These are phyloP conservation scores for Pestalotiopsis sp. DNA, from an alignment of 2,329 filamentous ascomycete genomes.

Conservation along the genomic window DNA sequence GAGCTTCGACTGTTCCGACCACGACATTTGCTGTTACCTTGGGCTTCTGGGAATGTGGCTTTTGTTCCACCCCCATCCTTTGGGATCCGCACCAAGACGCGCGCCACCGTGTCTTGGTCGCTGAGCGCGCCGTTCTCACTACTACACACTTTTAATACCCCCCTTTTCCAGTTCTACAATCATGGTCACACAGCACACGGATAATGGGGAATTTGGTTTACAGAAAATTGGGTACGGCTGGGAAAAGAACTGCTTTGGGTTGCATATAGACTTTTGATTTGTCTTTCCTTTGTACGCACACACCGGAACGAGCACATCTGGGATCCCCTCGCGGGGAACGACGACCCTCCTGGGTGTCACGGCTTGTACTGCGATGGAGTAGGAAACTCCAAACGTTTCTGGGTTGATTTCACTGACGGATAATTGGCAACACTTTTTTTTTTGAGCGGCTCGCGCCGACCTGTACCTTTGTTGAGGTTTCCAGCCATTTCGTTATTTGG, in stretches of 20 bases:
- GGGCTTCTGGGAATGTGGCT: neutral
- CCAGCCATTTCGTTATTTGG: constrained; percentile 28
- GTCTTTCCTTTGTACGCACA: constrained; percentile 20
- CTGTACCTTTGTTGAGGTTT: constrained; percentile 24
- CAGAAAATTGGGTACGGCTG: constrained; percentile 29
- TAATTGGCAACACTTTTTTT: constrained; percentile 22
- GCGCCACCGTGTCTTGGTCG: neutral
- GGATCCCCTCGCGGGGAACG: constrained; percentile 24
- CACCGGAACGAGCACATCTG: constrained; percentile 6
- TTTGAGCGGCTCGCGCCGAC: constrained; percentile 19
- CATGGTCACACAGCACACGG: constrained; percentile 14
- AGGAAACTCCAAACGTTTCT: constrained; percentile 13
- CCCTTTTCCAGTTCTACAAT: constrained; percentile 10
- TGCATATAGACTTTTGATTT: constrained; percentile 35
- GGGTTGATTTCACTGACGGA: constrained; percentile 18
- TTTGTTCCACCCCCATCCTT: neutral
- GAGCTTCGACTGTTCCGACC: neutral
- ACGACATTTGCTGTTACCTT: constrained; percentile 1
- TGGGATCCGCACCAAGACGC: neutral
- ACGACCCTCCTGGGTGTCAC: constrained; percentile 17
- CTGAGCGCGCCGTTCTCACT: constrained; percentile 1
- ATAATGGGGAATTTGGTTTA: constrained; percentile 23
- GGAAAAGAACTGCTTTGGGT: constrained; percentile 27
- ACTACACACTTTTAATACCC: constrained; percentile 10
- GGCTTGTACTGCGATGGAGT: constrained; percentile 29